Evolutionary conservation across 805 yeast species (phyloP), one percentile per base, ranked within the genome.

Genomic region (Lipomyces anomalus): DNA sequence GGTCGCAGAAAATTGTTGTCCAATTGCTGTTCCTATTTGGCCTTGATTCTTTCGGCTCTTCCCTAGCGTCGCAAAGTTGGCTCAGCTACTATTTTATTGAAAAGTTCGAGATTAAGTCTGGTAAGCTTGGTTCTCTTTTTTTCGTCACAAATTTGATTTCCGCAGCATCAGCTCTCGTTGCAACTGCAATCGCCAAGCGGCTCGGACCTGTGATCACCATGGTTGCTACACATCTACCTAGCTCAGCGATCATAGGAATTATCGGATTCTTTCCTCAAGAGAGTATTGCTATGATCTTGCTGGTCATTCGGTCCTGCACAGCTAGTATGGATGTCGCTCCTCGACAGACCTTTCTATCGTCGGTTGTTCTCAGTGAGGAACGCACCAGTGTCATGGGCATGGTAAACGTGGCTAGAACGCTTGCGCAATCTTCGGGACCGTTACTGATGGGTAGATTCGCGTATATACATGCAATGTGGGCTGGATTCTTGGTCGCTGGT

Each of bases 311-410:
- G 52, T 79, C 79, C 48, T 66, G 80, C 2, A 76, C 86, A 0
- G 71, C 80, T 1, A 78, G 89, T 1, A 86, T 88, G 89, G 97
- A 88, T 61, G 95, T 87, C 23, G 92, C 87, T 2, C 95, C 96
- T 4, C 75, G 97, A 42, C 95, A 87, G 64, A 76, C 87, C 6
- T 69, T 88, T 34, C 65, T 88, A 40, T 80, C 94, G 0, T 72
- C 84, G 2, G 68, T 86, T 18, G 78, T 88, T 33, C 71, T 73
- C 13, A 72, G 74, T 9, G 63, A 69, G 7, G 92, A 85, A 40
- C 67, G 89, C 39, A 79, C 95, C 2, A 75, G 72, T 55, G 88
- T 83, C 1, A 73, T 88, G 79, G 96, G 96, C 1, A 69, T 84
- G 1, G 95, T 88, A 6, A 88, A 87, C 59, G 79, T 88, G 32